Conservation (phyloP, 805 yeast species). For the Suhomyces sp. region DNA sequence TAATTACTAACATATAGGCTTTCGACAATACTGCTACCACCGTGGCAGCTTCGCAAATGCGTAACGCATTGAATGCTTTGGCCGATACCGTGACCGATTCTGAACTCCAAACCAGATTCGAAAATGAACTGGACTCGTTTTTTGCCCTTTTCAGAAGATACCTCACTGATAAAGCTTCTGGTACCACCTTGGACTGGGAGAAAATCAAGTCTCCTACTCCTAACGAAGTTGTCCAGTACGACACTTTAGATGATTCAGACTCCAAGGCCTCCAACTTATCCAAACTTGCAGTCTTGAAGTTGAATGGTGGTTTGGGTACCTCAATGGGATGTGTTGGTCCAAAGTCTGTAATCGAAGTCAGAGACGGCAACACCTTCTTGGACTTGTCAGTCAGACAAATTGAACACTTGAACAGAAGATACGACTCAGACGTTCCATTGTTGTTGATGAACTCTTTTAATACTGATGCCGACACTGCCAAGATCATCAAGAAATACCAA, state of each 20-base stretch:
- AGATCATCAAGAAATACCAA: slow-evolving; percentile 92
- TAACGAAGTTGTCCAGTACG: slow-evolving; percentile 85
- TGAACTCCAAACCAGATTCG: slow-evolving; percentile 57
- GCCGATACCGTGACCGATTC: slow-evolving; percentile 72
- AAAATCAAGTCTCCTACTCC: slow-evolving; percentile 87
- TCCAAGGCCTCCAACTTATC: slow-evolving; percentile 49
- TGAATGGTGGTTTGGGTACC: slow-evolving; percentile 98
- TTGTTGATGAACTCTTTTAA: slow-evolving; percentile 98
- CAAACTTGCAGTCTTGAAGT: slow-evolving; percentile 90
- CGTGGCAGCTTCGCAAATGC: slow-evolving; percentile 96
- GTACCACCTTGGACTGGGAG: slow-evolving; percentile 88
- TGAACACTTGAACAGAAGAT: slow-evolving; percentile 86
- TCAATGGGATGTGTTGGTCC: slow-evolving; percentile 99
- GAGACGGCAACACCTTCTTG: slow-evolving; percentile 96
- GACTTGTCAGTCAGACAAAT: slow-evolving; percentile 96
- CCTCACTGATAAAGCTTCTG: slow-evolving; percentile 82
- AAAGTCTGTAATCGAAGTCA: slow-evolving; percentile 94
- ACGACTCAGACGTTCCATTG: slow-evolving; percentile 91
- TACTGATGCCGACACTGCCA: slow-evolving; percentile 93
- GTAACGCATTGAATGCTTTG: slow-evolving; percentile 87
- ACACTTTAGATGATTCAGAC: slow-evolving; percentile 36
- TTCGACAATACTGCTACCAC: slow-evolving; percentile 93
- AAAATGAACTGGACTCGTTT: slow-evolving; percentile 90
- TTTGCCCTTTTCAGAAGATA: slow-evolving; percentile 92
- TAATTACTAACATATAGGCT: slow-evolving; percentile 45